Evolutionary conservation across 2,329 filamentous ascomycete genomes (phyloP).

Genomic region (Penicillium sp.): DNA sequence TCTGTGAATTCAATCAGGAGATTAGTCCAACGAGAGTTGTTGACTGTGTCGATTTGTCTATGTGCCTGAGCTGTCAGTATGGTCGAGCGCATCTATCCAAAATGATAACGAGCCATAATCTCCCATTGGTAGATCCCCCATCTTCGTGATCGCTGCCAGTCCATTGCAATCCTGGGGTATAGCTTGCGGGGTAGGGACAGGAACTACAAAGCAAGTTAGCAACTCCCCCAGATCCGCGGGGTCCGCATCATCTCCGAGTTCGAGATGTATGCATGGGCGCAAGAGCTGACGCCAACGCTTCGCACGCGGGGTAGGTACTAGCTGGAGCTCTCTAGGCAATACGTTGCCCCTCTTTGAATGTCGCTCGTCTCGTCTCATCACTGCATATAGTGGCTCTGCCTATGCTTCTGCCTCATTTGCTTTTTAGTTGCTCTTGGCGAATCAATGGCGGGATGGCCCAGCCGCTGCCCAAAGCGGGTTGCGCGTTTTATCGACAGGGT

Average conservation of each 20-base stretch:
- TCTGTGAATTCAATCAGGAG: neutral
- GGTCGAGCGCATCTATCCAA: neutral
- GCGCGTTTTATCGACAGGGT: neutral
- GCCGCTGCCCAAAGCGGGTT: slow-evolving; percentile 6
- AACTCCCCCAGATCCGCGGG: neutral
- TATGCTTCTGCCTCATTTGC: neutral
- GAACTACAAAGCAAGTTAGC: neutral
- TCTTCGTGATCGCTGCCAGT: neutral
- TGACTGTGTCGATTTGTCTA: neutral
- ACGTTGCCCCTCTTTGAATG: slow-evolving; percentile 1
- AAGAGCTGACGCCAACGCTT: slow-evolving; percentile 3
- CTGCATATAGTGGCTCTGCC: neutral
- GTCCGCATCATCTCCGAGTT: slow-evolving; percentile 1
- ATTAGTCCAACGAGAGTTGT: neutral
- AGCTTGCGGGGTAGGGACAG: slow-evolving; percentile 5
- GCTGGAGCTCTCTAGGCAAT: slow-evolving; percentile 1
- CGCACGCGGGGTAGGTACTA: neutral
- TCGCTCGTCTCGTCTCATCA: slow-evolving; percentile 2
- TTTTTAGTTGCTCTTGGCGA: slow-evolving; percentile 4
- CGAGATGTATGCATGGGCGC: neutral
- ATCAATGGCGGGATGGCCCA: slow-evolving; percentile 5
- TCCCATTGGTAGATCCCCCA: neutral
- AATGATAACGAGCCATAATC: neutral
- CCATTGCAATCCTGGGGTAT: slow-evolving; percentile 4
- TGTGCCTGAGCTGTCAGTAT: neutral